These are phyloP conservation scores for Lepraria neglecta DNA, from an alignment of 495 filamentous ascomycete species.

Conservation along the genomic window DNA sequence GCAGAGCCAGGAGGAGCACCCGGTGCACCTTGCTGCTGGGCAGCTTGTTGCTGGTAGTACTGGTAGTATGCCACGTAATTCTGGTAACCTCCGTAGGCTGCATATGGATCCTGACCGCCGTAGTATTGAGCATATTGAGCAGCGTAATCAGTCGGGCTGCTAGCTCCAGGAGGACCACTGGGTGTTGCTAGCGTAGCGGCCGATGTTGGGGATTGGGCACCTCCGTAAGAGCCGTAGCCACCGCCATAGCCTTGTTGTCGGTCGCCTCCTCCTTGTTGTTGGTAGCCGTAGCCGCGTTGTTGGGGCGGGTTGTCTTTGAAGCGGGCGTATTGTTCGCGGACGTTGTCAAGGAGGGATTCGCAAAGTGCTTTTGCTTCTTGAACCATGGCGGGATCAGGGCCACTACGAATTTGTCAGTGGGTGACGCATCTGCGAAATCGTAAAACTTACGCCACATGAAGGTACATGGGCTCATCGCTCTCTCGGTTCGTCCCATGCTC, in stretches of 20 bases:
- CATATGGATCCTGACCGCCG: slow-evolving; percentile 72
- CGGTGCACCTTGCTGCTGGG: slow-evolving; percentile 43
- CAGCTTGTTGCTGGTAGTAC: slow-evolving; percentile 60
- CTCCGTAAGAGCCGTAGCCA: slow-evolving; percentile 38
- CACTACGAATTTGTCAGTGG: slow-evolving; percentile 52
- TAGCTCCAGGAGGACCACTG: slow-evolving; percentile 37
- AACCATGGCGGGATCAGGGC: slow-evolving; percentile 82
- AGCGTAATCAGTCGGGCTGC: slow-evolving; percentile 53
- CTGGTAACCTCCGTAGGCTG: slow-evolving; percentile 82
- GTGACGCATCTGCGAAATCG: not conserved
- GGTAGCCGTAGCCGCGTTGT: slow-evolving; percentile 35
- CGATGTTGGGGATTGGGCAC: slow-evolving; percentile 36
- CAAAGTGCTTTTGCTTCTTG: slow-evolving; percentile 80
- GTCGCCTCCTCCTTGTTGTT: slow-evolving; percentile 27
- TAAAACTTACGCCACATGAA: slow-evolving; percentile 79
- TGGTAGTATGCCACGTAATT: slow-evolving; percentile 64
- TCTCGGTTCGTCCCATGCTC: slow-evolving; percentile 76
- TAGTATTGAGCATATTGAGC: slow-evolving; percentile 86
- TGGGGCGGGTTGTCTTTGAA: slow-evolving; percentile 81
- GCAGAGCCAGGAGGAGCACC: slow-evolving; percentile 43
- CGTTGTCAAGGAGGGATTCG: slow-evolving; percentile 75
- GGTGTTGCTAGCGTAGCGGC: slow-evolving; percentile 37
- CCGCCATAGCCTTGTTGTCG: slow-evolving; percentile 30
- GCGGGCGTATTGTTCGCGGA: slow-evolving; percentile 75
- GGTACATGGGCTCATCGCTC: slow-evolving; percentile 90